Evolutionary conservation across 768 basidiomycete species (phyloP).

Genomic region (Rubroboletus pulcherrimus): DNA sequence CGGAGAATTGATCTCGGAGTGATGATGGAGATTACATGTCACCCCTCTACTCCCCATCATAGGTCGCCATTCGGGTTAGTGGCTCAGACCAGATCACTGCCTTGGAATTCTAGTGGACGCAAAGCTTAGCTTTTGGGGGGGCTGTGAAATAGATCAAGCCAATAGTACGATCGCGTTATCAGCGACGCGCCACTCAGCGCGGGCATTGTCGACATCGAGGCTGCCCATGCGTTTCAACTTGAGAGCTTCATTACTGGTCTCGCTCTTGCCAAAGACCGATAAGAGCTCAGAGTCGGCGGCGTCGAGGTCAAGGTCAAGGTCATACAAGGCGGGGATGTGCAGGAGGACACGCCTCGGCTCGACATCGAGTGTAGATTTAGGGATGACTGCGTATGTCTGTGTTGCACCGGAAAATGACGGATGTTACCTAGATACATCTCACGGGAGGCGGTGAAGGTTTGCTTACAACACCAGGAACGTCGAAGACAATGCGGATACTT

Average conservation of each 20-base stretch:
- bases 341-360: conserved; percentile 58
- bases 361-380: conserved; percentile 56
- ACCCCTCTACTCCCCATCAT: not conserved
- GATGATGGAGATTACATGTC: not conserved
- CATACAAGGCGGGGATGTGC: conserved; percentile 42
- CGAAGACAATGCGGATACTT: conserved; percentile 45
- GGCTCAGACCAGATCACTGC: conserved; percentile 2
- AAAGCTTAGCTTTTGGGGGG: not conserved
- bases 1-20: not conserved
- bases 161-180: conserved; percentile 47
- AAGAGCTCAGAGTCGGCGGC: conserved; percentile 53
- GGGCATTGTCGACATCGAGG: conserved; percentile 59
- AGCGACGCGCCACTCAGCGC: conserved; percentile 64
- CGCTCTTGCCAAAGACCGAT: conserved; percentile 16
- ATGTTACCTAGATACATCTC: conserved; percentile 7
- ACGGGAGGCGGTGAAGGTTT: conserved; percentile 1
- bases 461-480: conserved; percentile 58
- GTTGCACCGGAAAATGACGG: not conserved
- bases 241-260: conserved; percentile 32
- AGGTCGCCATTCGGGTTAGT: not conserved
- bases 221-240: conserved; percentile 54
- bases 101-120: not conserved
- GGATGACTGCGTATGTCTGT: conserved; percentile 47
- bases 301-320: conserved; percentile 57
- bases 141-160: conserved; percentile 27